Base-by-base conservation (phyloP, 257 asterid species). In the Solanum sitiens region DNA sequence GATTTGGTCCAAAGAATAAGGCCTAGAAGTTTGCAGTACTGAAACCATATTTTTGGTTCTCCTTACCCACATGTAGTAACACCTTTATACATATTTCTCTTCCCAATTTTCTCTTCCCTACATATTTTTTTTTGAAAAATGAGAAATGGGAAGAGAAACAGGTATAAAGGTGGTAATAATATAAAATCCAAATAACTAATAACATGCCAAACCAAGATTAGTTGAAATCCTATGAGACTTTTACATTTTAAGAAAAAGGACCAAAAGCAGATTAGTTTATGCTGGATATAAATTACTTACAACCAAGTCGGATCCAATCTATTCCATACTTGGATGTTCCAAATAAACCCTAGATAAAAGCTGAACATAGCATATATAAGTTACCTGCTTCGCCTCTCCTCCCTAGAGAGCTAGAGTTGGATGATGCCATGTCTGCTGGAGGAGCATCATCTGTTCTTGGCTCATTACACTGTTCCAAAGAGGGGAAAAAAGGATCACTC, bases 371-470 rank as follows among this genome's bases (percentile, higher is more conserved):
- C 40, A 71, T 63, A 61, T 23, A 75, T 37, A 35, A 90, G 90
- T 88, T 86, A 96, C 98, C 99, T 89, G 96, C 91, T 84, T 95
- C 99, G 83, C 98, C 99, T 94, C 98, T 97, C 94, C 91, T 97
- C 87, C 96, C 98, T 86, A 73, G 75, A 85, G 94, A 84, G 47
- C 86, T 79, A 68, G 94, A 91, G 87, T 94, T 94, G 87, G 96
- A 92, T 63, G 97, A 92, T 83, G 93, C 89, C 99, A 95, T 95
- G 83, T 97, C 99, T 87, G 99, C 99, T 67, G 99, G 91, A 56
- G 99, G 99, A 63, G 99, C 98, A 94, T 97, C 99, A 87, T 97
- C 99, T 56, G 96, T 92, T 89, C 92, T 94, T 83, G 98, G 97
- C 93, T 96, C 99, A 90, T 96, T 97, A 90, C 99, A 97, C 99